phyloP scores from a whole-genome alignment of 495 filamentous ascomycete species.

The Tuber melanosporum region DNA sequence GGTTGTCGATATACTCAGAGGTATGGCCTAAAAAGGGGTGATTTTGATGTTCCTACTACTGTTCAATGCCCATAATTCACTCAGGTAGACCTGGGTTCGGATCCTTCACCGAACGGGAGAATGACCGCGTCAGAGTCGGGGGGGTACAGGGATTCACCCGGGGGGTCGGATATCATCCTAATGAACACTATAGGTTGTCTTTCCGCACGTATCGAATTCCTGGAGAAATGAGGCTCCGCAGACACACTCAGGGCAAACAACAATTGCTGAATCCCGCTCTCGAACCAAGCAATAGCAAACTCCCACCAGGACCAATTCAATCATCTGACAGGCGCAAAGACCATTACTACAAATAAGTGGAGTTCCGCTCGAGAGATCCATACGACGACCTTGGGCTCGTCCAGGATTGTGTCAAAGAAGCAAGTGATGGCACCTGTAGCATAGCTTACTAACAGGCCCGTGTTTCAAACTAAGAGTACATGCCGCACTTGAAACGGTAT shows the following conservation, averaged over 20 bases:
- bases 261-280: constrained; percentile 13
- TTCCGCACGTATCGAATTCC: constrained; percentile 10
- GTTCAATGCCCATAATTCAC: constrained; percentile 48
- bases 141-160: constrained; percentile 1
- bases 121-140: constrained; percentile 42
- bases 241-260: constrained; percentile 11
- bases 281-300: constrained; percentile 1
- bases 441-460: neutral
- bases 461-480: constrained; percentile 2
- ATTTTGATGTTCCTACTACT: neutral
- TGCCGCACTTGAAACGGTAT: constrained; percentile 41
- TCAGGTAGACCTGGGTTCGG: constrained; percentile 56
- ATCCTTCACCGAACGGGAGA: constrained; percentile 54
- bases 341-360: constrained; percentile 1
- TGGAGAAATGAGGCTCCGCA: neutral
- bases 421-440: neutral
- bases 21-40: constrained; percentile 3
- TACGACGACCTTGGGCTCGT: constrained; percentile 7
- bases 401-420: neutral
- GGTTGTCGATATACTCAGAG: constrained; percentile 10
- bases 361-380: neutral
- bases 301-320: neutral
- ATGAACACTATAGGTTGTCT: constrained; percentile 6
- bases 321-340: neutral
- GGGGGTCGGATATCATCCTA: neutral